Conservation (phyloP, 306 rosid genomes). For the Medicago lupulina region DNA sequence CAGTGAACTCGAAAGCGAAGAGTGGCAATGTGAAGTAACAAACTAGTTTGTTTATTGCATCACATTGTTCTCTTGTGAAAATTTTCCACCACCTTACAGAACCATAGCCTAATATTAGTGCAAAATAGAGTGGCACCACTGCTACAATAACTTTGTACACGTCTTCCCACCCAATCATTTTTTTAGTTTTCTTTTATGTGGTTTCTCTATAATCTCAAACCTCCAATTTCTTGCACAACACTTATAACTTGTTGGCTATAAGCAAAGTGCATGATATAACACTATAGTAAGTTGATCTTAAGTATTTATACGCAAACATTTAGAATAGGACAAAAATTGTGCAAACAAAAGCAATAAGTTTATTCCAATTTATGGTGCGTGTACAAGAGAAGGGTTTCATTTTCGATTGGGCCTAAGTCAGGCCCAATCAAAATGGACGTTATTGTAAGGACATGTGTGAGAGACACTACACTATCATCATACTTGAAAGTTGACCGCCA, state of each 20-base stretch:
- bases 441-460: neutral
- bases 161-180: slow-evolving; percentile 90
- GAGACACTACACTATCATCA: too few species aligned
- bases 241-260: slow-evolving; percentile 16
- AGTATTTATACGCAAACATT: slow-evolving; percentile 40
- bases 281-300: neutral
- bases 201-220: neutral
- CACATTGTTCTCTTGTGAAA: slow-evolving; percentile 77
- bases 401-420: too few species aligned
- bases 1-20: slow-evolving; percentile 84
- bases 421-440: too few species aligned
- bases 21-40: slow-evolving; percentile 91
- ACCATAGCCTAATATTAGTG: slow-evolving; percentile 81
- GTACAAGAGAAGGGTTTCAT: neutral
- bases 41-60: slow-evolving; percentile 81
- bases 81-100: slow-evolving; percentile 91
- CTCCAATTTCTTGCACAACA: neutral
- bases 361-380: neutral
- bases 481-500: too few species aligned
- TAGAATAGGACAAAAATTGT: slow-evolving; percentile 26
- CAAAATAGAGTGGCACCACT: slow-evolving; percentile 79
- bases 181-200: neutral
- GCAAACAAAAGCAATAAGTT: slow-evolving; percentile 4
- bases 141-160: slow-evolving; percentile 81
- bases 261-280: slow-evolving; percentile 30